Conservation (phyloP, 139 green algal genomes). For the Volvox africanus region DNA sequence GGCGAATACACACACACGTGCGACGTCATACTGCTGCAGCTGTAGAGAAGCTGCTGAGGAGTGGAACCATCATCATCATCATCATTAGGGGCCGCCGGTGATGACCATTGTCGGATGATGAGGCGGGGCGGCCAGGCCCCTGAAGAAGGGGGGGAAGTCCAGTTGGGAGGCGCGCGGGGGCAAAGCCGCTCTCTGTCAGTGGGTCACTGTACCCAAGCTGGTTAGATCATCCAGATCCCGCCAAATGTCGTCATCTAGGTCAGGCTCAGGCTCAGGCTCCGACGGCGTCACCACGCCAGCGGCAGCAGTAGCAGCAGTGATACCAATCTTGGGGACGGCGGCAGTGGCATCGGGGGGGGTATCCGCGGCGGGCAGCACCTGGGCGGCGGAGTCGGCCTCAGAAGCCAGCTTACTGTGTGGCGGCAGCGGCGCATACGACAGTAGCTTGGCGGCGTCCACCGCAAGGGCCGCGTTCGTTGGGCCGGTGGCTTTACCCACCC, state of each 20-base stretch:
- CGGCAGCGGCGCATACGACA: background rate
- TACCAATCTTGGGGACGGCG: too few relatives aligned
- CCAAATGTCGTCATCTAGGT: constrained; percentile 16
- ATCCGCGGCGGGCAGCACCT: background rate
- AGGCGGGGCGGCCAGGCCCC: too few relatives aligned
- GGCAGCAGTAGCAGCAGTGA: background rate
- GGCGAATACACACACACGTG: too few relatives aligned
- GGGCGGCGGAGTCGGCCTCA: background rate
- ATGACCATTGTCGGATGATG: too few relatives aligned
- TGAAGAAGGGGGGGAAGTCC: too few relatives aligned
- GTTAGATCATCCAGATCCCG: constrained; percentile 31
- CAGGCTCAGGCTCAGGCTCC: background rate
- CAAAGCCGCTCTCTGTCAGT: background rate
- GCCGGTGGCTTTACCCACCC: background rate
- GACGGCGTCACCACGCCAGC: background rate
- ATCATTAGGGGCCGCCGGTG: too few relatives aligned
- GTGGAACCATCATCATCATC: too few relatives aligned
- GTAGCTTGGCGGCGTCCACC: background rate
- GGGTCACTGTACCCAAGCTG: constrained; percentile 13
- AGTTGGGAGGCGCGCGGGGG: too few relatives aligned
- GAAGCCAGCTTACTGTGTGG: background rate
- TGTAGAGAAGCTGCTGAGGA: too few relatives aligned
- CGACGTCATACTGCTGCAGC: too few relatives aligned
- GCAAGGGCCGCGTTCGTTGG: too few relatives aligned
- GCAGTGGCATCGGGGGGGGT: too few relatives aligned